Base-by-base conservation (phyloP, 345 rosid genomes). In the Salix exigua region DNA sequence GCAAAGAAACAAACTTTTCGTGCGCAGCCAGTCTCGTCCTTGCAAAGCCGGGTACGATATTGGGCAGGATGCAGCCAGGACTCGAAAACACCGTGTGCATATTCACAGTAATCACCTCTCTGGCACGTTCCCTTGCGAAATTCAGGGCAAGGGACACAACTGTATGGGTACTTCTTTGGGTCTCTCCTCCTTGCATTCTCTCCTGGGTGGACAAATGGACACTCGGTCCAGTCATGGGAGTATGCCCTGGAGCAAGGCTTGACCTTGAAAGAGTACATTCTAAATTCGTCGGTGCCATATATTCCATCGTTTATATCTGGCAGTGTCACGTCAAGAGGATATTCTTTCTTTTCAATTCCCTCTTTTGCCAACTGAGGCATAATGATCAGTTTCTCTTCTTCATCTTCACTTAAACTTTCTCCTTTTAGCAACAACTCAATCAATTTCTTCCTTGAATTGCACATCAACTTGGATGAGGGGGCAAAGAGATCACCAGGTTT, bases 101-200 rank as follows among this genome's bases (percentile, higher is more conserved):
- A 96, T 77, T 96, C 99, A 19, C 99, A 96, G 14, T 89, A 81
- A 85, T 96, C 99, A 14, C 85, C 97, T 84, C 91, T 96, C 16
- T 87, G 94, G 81, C 99, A 96, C 26, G 96, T 75, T 2, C 99
- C 98, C 83, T 92, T 96, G 65, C 98, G 95, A 68, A 96, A 96
- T 84, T 96, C 99, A 2, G 97, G 99, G 84, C 99, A 96, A 1
- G 99, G 98, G 66, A 96, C 99, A 73, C 99, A 93, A 73, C 90
- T 93, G 77, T 96, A 96, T 38, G 96, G 92, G 76, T 88, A 93
- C 88, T 93, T 96, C 84, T 88, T 89, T 0, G 94, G 98, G 89
- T 96, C 99, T 72, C 99, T 87, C 77, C 99, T 91, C 87, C 99
- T 91, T 0, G 99, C 99, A 21, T 96, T 96, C 92, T 96, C 99